Percentiles rank a stretch among this genome's conserved stretches.
These are phyloP conservation scores for Sporisorium graminicola DNA, from an alignment of 1,284 basidiomycete species.

Conservation along the genomic window DNA sequence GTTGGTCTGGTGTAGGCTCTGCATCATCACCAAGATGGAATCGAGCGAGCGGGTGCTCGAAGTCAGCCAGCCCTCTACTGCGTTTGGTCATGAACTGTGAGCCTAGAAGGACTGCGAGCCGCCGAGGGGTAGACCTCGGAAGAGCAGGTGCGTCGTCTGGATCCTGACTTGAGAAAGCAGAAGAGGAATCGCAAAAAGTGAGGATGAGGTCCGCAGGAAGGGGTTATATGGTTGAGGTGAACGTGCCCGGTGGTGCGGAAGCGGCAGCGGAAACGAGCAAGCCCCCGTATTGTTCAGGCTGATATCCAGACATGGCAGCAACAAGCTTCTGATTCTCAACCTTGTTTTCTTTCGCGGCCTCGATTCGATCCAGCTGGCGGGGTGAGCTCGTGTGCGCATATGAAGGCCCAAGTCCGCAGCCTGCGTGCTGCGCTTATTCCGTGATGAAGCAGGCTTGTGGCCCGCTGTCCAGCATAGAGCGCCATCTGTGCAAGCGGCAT, in stretches of 20 bases:
- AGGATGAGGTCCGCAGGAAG: not conserved
- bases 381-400: not conserved
- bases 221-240: not conserved
- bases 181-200: not conserved
- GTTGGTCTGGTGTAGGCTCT: not conserved
- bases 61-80: not conserved
- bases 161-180: too few species aligned
- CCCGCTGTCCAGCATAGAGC: not conserved
- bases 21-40: not conserved
- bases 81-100: slow-evolving; percentile 28
- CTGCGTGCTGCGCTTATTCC: not conserved
- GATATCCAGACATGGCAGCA: too few species aligned
- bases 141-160: too few species aligned
- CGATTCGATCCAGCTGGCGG: not conserved
- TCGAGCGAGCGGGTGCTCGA: not conserved
- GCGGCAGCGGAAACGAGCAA: slow-evolving; percentile 1
- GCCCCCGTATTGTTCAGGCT: not conserved
- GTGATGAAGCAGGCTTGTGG: not conserved
- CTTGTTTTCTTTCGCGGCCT: not conserved
- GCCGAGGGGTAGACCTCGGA: too few species aligned
- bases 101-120: not conserved
- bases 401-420: slow-evolving; percentile 2
- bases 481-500: not conserved
- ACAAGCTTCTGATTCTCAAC: not conserved
- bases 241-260: not conserved